Evolutionary conservation across 192 early-diverging fungal species (phyloP).

Genomic region (Backusella westeae): DNA sequence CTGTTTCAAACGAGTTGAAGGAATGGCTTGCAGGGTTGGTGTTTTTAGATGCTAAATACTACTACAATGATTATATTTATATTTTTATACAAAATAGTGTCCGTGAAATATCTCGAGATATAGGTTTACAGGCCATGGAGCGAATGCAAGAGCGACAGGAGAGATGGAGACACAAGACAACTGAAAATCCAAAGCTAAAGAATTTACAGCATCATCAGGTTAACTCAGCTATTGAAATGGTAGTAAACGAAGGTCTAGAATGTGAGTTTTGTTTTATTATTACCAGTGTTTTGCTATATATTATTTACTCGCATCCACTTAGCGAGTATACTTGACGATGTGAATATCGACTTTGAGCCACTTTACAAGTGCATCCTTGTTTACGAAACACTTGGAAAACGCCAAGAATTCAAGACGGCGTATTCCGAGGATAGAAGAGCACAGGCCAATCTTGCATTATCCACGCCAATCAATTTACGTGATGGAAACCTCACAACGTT

Average conservation of each 20-base stretch:
- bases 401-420: constrained; percentile 77
- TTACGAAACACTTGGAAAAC: constrained; percentile 88
- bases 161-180: constrained; percentile 47
- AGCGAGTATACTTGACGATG: constrained; percentile 65
- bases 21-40: constrained; percentile 86
- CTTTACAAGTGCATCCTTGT: constrained; percentile 97
- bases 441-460: constrained; percentile 86
- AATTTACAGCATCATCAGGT: constrained; percentile 55
- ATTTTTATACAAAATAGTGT: constrained; percentile 46
- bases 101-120: constrained; percentile 74
- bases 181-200: constrained; percentile 44
- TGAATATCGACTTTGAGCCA: constrained; percentile 89
- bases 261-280: constrained; percentile 33
- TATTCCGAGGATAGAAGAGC: constrained; percentile 91
- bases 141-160: constrained; percentile 72
- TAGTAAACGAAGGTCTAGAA: constrained; percentile 81
- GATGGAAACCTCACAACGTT: constrained; percentile 67
- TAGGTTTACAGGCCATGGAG: constrained; percentile 84
- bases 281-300: not conserved
- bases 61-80: not conserved
- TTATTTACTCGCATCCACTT: not conserved
- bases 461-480: constrained; percentile 66
- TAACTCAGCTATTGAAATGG: constrained; percentile 78
- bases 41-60: not conserved
- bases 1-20: constrained; percentile 84